Evolutionary conservation across 1,284 basidiomycete species (phyloP), one percentile per base, ranked within the genome.

Genomic region (Vanrija sp.): DNA sequence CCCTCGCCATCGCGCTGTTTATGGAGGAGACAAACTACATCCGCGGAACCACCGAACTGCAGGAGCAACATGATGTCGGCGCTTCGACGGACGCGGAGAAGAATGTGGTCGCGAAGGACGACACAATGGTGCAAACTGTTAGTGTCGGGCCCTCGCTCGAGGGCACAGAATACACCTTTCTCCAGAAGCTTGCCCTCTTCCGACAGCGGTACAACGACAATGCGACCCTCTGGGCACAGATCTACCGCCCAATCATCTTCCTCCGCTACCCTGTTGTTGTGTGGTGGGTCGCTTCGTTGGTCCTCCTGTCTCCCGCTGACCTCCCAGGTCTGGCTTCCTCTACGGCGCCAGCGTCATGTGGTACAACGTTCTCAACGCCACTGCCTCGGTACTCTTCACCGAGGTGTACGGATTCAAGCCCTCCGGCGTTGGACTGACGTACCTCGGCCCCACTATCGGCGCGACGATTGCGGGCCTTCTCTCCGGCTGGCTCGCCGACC

Each of bases 281-380:
- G 15, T 64, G 63, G 63, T 34, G 12, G 5, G 34, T 14, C 34
- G 5, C 14, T 5, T 23, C 21, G 21, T 23, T 23, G 34, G 2
- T 12, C 34, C 12, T 14, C 34, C 28, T 6, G 28, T 12, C 34
- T 0, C 34, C 21, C 4, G 34, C 34, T 34, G 12, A 34, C 9
- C 7, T 10, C 34, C 6, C 34, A 34, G 34, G 34, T 47, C 53
- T 10, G 63, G 63, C 5, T 34, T 66, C n/a, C 45, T 58, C 2
- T 63, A 66, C 54, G 65, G 65, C n/a, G 43, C 51, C 12, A 44
- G 57, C 7, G 51, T 66, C 6, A 43, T 63, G 25, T 66, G 63
- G 63, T 65, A 57, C 56, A 65, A 65, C 39, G 62, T 64, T 0
- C 53, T 66, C 34, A 66, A 65, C 51, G 62, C 60, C 2, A 66